Base-by-base conservation (phyloP, 2,329 filamentous ascomycete species). In the Thielaviopsis euricoi region DNA sequence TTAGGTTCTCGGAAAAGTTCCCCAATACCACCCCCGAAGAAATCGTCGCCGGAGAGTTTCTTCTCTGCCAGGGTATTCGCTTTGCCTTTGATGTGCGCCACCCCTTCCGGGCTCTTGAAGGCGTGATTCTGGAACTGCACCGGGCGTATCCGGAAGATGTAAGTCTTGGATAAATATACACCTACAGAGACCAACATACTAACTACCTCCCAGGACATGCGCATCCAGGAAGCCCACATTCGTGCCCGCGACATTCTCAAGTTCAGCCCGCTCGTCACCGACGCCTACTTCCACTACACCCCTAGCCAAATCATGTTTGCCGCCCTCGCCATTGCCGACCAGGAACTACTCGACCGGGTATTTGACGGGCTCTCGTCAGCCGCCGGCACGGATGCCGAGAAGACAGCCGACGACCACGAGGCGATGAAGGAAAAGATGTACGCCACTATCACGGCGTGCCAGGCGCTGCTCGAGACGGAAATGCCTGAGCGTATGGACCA, bases 261-360 rank as follows among this genome's bases (percentile, higher is more conserved):
- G 66, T 85, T 83, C 57, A 86, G 87, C 59, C 87, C 89, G 0
- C 74, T 95, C 55, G 78, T 96, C 61, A 95, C 91, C 25, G 93
- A 98, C 65, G 89, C 82, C n/a, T 97, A 97, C 72, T 96, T 97
- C 71, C 85, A 95, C 70, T 97, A 87, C 71, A 91, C 91, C 0
- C 93, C 93, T 0, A 86, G 87, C 23, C 93, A 98, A 69, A 95
- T 97, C 67, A 90, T 90, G 83, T 78, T 97, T 60, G 85, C 88
- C 0, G 83, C 90, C 0, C 71, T 96, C 26, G 76, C 85, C 15
- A 77, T 94, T 55, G 87, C 84, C 0, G 91, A 97, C 67, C 71
- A 75, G 48, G 79, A 77, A 0, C 71, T 93, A 33, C 66, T 76
- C 2, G 75, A 80, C 46, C 58, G 59, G 12, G 48, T 61, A 9